Base-by-base conservation (phyloP, 176 grass and related monocot genomes). In the Puccinellia tenuiflora region DNA sequence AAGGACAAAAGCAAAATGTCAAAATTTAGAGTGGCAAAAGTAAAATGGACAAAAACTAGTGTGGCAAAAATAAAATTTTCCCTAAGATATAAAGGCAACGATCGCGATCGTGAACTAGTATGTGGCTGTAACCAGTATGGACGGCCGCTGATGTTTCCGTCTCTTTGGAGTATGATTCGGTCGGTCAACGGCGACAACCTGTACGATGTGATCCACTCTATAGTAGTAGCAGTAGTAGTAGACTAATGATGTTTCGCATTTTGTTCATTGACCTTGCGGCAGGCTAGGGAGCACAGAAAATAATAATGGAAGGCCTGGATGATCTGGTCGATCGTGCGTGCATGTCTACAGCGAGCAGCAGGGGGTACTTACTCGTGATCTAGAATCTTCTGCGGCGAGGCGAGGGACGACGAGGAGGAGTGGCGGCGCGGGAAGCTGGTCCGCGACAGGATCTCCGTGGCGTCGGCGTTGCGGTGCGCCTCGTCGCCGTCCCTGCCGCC, bases 381-480 rank as follows among this genome's bases (percentile, higher is more conserved):
- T 64, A 90, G 85, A 69, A 93, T 90, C 82, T 88, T 93, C 26
- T 80, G 85, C 9, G 88, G 82, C 57, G 87, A 35, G 83, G 82
- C 73, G 60, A 88, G 67, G 1, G 70, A 74, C 25, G 69, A 6
- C 3, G 68, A 47, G 37, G 68, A 30, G n/a, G 88, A 71, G 76
- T 78, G 85, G 26, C 85, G 82, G 7, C 68, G 31, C 0, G 88
- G 85, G 83, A 93, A 93, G 80, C 66, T 79, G 40, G 91, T 90
- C 81, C 91, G 79, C 17, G 82, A 29, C 14, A 93, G 80, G 75
- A 93, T 93, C 73, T 93, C 88, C 40, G 88, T 70, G 50, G 85
- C 88, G 82, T 93, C 78, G 67, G 91, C 76, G 88, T 90, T 93
- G 82, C 91, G 88, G 82, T 93, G 74, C 67, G 79, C 88, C 88